Conservation (phyloP, 179 eudicot genomes). For the Dionaea muscipula region DNA sequence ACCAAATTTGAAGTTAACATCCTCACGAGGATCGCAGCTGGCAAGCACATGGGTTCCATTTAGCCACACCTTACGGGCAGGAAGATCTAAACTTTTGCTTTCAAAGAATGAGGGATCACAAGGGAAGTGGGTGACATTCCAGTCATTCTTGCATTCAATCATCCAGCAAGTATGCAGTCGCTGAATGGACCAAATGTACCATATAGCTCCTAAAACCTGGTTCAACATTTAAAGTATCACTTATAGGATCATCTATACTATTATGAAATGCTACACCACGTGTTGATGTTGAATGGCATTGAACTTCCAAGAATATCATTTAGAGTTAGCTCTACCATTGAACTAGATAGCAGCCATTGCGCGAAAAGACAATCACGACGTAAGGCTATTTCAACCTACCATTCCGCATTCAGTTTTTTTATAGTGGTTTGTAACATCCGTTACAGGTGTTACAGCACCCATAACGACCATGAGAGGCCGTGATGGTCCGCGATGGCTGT, state of each 20-base stretch:
- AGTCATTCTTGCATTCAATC: slow-evolving; percentile 31
- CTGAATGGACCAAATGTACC: slow-evolving; percentile 79
- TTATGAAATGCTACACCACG: background rate
- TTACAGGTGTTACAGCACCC: too few species aligned
- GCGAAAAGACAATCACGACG: too few species aligned
- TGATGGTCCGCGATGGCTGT: too few species aligned
- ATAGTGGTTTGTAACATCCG: too few species aligned
- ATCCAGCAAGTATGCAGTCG: slow-evolving; percentile 65
- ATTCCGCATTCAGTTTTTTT: too few species aligned
- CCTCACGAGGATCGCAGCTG: slow-evolving; percentile 47
- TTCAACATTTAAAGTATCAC: background rate
- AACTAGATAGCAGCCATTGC: too few species aligned
- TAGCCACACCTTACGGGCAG: slow-evolving; percentile 39
- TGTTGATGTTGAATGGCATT: too few species aligned
- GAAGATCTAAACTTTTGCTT: slow-evolving; percentile 9
- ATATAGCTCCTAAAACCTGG: slow-evolving; percentile 70
- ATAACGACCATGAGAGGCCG: too few species aligned
- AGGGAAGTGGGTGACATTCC: slow-evolving; percentile 3
- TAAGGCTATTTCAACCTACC: too few species aligned
- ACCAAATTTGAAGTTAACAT: slow-evolving; percentile 48
- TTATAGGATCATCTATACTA: background rate
- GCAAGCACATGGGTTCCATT: slow-evolving; percentile 31
- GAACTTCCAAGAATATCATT: too few species aligned
- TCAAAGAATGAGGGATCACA: slow-evolving; percentile 41
- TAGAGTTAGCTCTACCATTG: too few species aligned